Evolutionary conservation across 345 rosid genomes (phyloP).

Genomic region (Eucalyptus melliodora): DNA sequence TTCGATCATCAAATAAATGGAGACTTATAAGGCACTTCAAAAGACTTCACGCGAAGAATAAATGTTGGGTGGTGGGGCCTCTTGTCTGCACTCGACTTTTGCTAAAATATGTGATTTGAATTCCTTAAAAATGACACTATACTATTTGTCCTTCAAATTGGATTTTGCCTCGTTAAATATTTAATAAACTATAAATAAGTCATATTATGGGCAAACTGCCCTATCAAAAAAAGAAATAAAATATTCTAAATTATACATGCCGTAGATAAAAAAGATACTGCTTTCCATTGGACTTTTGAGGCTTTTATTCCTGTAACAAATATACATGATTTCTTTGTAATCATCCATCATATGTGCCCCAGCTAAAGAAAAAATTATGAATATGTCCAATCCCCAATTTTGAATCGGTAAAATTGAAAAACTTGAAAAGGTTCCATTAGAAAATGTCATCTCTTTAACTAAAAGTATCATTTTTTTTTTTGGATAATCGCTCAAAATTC

Average conservation of each 20-base stretch:
- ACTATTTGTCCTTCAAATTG: too few relatives aligned
- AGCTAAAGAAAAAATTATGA: not conserved
- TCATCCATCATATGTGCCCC: not conserved
- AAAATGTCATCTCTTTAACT: not conserved
- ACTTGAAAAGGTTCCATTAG: too few relatives aligned
- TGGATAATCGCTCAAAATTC: not conserved
- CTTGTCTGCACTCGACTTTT: too few relatives aligned
- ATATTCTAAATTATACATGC: too few relatives aligned
- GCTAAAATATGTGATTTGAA: not conserved
- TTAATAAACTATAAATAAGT: too few relatives aligned
- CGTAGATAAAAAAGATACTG: too few relatives aligned
- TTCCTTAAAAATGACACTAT: not conserved
- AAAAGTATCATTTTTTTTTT: not conserved
- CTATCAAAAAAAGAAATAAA: not conserved
- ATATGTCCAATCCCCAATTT: too few relatives aligned
- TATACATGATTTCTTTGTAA: not conserved
- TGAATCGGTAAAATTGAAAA: too few relatives aligned
- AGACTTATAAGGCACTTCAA: not conserved
- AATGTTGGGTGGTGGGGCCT: too few relatives aligned
- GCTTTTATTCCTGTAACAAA: too few relatives aligned
- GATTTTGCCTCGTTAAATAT: too few relatives aligned
- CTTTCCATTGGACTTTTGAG: not conserved
- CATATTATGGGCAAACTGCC: not conserved
- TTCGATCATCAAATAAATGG: not conserved
- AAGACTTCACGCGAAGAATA: too few relatives aligned